Evolutionary conservation across 1,139 yeast genomes (phyloP), one percentile per base, ranked within the genome.

Genomic region (Protomyces inundatus): DNA sequence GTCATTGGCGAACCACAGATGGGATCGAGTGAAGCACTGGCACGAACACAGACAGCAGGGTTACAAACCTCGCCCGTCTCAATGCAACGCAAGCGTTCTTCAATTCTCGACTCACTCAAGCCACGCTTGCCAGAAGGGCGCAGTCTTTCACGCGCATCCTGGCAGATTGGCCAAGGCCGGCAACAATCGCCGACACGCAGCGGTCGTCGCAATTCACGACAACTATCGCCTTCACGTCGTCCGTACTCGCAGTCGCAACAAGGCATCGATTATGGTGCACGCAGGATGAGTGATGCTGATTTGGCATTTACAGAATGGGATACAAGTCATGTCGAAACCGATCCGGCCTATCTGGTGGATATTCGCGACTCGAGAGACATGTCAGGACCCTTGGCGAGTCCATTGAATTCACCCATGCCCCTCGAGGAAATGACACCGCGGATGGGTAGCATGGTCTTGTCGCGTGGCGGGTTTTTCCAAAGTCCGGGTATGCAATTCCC

Each of bases 261-360:
- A 34, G 45, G 33, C 34, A 6, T 39, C 50, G 32, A 37, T 45
- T 23, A 23, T 23, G 33, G 37, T 9, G 33, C 55, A 50, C 50
- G 34, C 5, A 48, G 54, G 14, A 34, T 16, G 30, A 40, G 53
- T 35, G 48, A 52, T 23, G 45, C 45, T 7, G 53, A 58, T 37
- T 34, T 51, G 23, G 62, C 62, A 12, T 58, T 58, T 52, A 40
- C 56, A 16, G 50, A 58, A 51, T 58, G 62, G 62, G 62, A 58
- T 32, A 58, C 62, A n/a, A 30, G 56, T 9, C 42, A 51, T 12
- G 56, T 58, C 52, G 62, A 58, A 39, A 48, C 36, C 2, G 62
- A 58, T 39, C 56, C 52, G 3, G 42, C 62, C 32, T 58, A 58
- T 39, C 53, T 58, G 45, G 55, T 58, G n/a, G 45, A 50, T 14